Conservation (phyloP, 371 early-diverging fungal genomes). For the Blastocladiella emersonii region DNA sequence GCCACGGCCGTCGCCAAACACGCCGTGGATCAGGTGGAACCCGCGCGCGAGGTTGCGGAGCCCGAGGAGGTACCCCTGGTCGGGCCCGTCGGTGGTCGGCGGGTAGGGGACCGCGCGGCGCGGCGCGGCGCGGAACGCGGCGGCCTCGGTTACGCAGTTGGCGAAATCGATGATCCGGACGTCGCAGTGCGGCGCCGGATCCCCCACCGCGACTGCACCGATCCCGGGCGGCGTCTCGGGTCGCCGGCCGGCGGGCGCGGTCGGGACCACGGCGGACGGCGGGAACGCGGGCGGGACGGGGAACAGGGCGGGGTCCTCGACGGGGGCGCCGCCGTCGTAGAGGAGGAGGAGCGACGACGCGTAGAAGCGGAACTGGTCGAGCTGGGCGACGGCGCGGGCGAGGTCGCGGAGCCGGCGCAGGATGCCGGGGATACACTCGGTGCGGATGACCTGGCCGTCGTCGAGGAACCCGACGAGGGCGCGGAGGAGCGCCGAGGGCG, state of each 20-base stretch:
- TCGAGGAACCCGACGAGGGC: conserved; percentile 60
- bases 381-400: conserved; percentile 44
- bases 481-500: conserved; percentile 51
- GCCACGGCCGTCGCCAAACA: conserved; percentile 3
- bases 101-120: conserved; percentile 21
- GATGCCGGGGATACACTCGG: conserved; percentile 58
- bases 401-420: conserved; percentile 51
- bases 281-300: conserved; percentile 7
- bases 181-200: too few species aligned
- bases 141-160: conserved; percentile 41
- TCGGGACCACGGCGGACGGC: conserved; percentile 6
- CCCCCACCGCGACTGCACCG: too few species aligned
- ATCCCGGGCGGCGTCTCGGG: too few species aligned
- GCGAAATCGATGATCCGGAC: conserved; percentile 91
- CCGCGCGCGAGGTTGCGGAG: conserved; percentile 23
- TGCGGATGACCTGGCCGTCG: conserved; percentile 49
- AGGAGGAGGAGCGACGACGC: conserved; percentile 68
- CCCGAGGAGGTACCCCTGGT: conserved; percentile 30
- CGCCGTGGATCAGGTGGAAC: conserved; percentile 17
- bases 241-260: too few species aligned
- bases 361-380: conserved; percentile 77
- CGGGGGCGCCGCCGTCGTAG: conserved; percentile 49
- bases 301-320: not conserved
- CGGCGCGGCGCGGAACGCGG: conserved; percentile 8
- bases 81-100: conserved; percentile 28